Conservation (phyloP, 306 rosid genomes). For the Canavalia ensiformis region DNA sequence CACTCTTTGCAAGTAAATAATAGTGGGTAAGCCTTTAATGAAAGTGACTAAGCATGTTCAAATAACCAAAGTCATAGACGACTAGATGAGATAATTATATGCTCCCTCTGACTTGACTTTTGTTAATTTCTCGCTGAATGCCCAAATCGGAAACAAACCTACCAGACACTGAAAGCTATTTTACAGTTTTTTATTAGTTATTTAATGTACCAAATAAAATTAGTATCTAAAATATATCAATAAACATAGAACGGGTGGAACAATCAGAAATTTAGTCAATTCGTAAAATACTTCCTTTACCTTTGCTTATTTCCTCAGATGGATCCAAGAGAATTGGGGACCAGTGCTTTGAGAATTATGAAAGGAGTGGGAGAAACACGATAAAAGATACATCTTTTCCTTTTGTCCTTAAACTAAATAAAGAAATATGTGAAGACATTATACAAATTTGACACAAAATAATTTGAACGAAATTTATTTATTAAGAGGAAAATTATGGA, state of each 20-base stretch:
- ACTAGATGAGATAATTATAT: neutral
- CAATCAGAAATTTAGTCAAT: neutral
- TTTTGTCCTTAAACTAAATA: neutral
- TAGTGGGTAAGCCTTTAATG: neutral
- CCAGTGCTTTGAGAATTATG: neutral
- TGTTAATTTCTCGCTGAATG: neutral
- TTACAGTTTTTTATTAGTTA: neutral
- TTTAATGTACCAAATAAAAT: neutral
- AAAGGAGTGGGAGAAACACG: neutral
- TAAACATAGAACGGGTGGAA: neutral
- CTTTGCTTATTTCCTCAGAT: neutral
- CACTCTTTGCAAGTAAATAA: conserved; percentile 1
- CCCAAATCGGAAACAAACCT: neutral
- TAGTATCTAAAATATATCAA: neutral
- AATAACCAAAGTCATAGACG: neutral
- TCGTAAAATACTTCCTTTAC: neutral
- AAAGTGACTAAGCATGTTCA: conserved; percentile 29
- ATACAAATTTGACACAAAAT: neutral
- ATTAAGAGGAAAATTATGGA: neutral
- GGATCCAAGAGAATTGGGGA: neutral
- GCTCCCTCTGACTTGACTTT: neutral
- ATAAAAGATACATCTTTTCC: neutral
- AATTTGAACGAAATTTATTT: neutral
- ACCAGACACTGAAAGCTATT: neutral
- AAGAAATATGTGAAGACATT: neutral